Evolutionary conservation across 169 alveolate genomes (phyloP).

Genomic region (Plasmodium inui): DNA sequence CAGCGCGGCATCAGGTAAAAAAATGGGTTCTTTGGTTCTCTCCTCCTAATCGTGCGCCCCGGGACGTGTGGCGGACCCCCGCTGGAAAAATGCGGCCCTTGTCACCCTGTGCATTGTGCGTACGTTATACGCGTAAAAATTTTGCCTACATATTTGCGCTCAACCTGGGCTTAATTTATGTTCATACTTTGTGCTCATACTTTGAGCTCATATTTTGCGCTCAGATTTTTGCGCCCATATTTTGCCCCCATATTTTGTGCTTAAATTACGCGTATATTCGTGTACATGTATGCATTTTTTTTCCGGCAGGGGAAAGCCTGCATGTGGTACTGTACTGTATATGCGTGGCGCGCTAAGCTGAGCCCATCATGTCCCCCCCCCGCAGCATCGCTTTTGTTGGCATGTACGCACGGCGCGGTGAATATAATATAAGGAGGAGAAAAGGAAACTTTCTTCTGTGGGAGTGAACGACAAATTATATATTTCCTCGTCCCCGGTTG

Average conservation of each 20-base stretch:
- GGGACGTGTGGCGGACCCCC: neutral
- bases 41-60: neutral
- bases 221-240: neutral
- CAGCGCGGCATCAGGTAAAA: neutral
- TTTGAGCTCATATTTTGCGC: no score
- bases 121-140: neutral
- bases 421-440: neutral
- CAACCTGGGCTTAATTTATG: neutral
- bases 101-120: neutral
- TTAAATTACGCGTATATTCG: neutral
- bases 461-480: neutral
- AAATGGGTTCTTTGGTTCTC: neutral
- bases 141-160: neutral
- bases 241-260: neutral
- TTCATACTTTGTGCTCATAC: neutral
- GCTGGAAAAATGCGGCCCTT: neutral
- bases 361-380: neutral
- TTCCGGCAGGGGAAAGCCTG: neutral
- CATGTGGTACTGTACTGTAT: neutral
- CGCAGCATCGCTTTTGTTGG: neutral
- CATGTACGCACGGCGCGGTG: neutral
- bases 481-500: neutral
- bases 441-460: neutral
- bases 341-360: neutral
- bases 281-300: neutral